phyloP scores from a whole-genome alignment of 2,329 filamentous ascomycete genomes.

The Apiospora koreana region DNA sequence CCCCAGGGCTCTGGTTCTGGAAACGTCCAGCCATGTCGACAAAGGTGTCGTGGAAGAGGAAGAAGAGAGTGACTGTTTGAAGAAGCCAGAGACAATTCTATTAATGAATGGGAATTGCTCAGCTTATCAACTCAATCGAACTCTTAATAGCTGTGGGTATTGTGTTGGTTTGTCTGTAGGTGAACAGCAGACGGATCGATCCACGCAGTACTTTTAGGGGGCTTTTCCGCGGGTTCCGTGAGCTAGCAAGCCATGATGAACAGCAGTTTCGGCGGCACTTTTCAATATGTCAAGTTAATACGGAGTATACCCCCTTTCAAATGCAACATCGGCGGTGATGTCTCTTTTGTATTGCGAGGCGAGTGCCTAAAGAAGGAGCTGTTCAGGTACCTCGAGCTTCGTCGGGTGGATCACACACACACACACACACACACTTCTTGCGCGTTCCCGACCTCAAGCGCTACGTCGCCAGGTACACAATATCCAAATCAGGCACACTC shows the following conservation, averaged over 20 bases:
- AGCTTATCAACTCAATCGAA: constrained; percentile 4
- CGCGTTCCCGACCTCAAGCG: not conserved
- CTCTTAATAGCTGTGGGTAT: not conserved
- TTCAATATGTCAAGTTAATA: constrained; percentile 11
- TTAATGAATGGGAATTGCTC: not conserved
- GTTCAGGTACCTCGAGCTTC: constrained; percentile 16
- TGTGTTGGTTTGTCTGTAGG: not conserved
- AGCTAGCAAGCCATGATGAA: not conserved
- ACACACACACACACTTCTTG: constrained; percentile 4
- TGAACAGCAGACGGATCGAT: not conserved
- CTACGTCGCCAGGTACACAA: not conserved
- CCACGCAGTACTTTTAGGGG: not conserved
- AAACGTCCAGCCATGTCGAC: not conserved
- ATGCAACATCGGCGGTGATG: constrained; percentile 23
- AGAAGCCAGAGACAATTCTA: not conserved
- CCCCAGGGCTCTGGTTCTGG: constrained; percentile 14
- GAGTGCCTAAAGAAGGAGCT: constrained; percentile 5
- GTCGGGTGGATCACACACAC: constrained; percentile 13
- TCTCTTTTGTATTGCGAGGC: constrained; percentile 8
- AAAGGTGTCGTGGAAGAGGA: not conserved
- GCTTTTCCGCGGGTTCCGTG: not conserved
- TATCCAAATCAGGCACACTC: not conserved
- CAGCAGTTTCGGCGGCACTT: not conserved
- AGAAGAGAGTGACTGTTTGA: not conserved
- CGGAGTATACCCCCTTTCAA: constrained; percentile 13